Base-by-base conservation (phyloP, 257 asterid species). In the Euphrasia confusa region DNA sequence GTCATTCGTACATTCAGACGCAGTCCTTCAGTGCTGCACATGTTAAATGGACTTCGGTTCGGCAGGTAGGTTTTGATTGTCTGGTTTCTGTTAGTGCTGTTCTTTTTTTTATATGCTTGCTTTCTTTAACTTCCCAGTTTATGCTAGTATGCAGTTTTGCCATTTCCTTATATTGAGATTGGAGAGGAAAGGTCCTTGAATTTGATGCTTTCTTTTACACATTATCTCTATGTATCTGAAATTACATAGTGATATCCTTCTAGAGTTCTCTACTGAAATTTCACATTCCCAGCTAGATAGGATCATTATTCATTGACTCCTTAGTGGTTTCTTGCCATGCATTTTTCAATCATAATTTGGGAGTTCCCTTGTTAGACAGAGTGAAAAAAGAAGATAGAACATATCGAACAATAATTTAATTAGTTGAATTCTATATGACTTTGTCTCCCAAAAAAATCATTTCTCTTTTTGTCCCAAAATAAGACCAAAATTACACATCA, bases 41-140 rank as follows among this genome's bases (percentile, higher is more conserved):
- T 79, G 82, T 81, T 66, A 90, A 90, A 76, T 90, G 96, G 96
- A 85, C 96, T 65, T 90, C 85, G 9, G 94, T 86, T 84, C 78
- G 74, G 28, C 96, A 90, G 96, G 97, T 89, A 60, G 63, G 35
- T 49, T 75, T 56, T 61, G 61, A 33, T 49, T 74, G 53, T 61
- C 18, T 26, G 11, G 10, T 21, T 67, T 65, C 37, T 47, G 15
- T 58, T 15, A 0, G 10, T 66, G 21, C 15, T 60, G 60, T 45
- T 55, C 13, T 57, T 48, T 55, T 14, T 57, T 48, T 55, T 14
- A 11, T 10, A 60, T 57, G 48, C 33, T 72, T 12, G 61, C 17
- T n/a, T 60, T 45, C 5, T 15, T 37, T 1, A 37, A 3, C 3
- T 24, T 40, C 47, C 9, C 13, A 14, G 7, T 61, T 10, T 58